Percentiles rank a stretch among this genome's conserved stretches.
Evolutionary conservation across 2,329 filamentous ascomycete species (phyloP).

Genomic region (Aspergillus sp.): DNA sequence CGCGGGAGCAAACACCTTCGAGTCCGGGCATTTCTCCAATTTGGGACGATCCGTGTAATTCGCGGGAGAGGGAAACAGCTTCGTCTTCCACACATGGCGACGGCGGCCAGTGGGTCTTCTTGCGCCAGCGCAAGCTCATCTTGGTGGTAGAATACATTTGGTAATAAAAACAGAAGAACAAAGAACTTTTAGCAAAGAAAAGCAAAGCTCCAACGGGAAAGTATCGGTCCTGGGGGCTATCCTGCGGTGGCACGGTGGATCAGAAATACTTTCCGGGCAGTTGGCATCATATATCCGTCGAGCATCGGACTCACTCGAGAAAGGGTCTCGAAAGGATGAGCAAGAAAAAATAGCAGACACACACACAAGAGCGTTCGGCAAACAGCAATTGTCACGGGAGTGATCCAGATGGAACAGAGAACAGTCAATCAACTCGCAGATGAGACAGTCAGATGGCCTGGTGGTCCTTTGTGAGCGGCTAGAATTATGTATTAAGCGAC

Average conservation of each 20-base stretch:
- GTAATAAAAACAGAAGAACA: conserved; percentile 5
- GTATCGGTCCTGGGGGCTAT: conserved; percentile 18
- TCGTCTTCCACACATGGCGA: conserved; percentile 50
- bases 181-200: conserved; percentile 20
- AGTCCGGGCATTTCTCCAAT: conserved; percentile 34
- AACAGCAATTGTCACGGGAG: conserved; percentile 12
- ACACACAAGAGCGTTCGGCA: neutral
- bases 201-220: neutral
- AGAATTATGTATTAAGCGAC: conserved; percentile 17
- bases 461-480: conserved; percentile 4
- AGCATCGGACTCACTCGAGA: conserved; percentile 22
- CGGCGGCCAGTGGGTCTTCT: conserved; percentile 43
- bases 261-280: conserved; percentile 22
- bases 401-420: neutral
- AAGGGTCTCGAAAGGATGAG: conserved; percentile 4
- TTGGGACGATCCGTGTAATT: conserved; percentile 37
- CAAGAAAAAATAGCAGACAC: conserved; percentile 5
- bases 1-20: conserved; percentile 38
- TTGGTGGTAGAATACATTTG: conserved; percentile 14
- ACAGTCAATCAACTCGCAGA: conserved; percentile 1
- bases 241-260: conserved; percentile 24
- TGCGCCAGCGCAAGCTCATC: conserved; percentile 30
- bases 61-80: conserved; percentile 43
- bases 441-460: conserved; percentile 1
- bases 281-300: conserved; percentile 28